phyloP scores from a whole-genome alignment of 2,329 filamentous ascomycete species.

The Clarireedia sp. region DNA sequence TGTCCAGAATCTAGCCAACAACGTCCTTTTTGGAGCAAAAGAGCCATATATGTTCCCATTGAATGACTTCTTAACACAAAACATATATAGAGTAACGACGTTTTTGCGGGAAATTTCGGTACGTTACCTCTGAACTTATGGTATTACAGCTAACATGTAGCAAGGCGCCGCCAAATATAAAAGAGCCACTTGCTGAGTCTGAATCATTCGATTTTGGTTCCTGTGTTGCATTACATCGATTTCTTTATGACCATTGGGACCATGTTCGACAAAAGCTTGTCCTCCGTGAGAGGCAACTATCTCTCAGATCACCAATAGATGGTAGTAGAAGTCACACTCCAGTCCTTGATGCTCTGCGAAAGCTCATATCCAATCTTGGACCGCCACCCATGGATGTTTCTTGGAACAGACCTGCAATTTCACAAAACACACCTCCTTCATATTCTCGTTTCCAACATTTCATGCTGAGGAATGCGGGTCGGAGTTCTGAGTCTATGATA shows the following conservation, averaged over 20 bases:
- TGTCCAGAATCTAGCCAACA: constrained; percentile 64
- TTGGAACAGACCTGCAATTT: constrained; percentile 61
- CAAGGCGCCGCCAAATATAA: constrained; percentile 40
- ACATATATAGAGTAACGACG: constrained; percentile 59
- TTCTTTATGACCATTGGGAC: constrained; percentile 66
- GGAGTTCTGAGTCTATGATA: constrained; percentile 55
- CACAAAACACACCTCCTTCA: constrained; percentile 51
- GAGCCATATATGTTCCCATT: constrained; percentile 66
- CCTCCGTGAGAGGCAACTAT: constrained; percentile 49
- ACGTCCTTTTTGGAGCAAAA: constrained; percentile 63
- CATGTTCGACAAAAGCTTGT: constrained; percentile 57
- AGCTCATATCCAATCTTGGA: constrained; percentile 57
- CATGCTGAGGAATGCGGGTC: constrained; percentile 62
- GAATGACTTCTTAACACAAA: constrained; percentile 60
- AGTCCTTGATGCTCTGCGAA: constrained; percentile 51
- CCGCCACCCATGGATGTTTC: constrained; percentile 61
- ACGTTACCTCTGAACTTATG: constrained; percentile 23
- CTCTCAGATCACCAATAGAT: constrained; percentile 47
- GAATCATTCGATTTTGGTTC: constrained; percentile 62
- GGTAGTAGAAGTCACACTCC: constrained; percentile 44
- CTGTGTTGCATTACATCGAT: constrained; percentile 61
- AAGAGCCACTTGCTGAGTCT: constrained; percentile 35
- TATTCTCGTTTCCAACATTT: constrained; percentile 67
- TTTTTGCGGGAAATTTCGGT: constrained; percentile 63
- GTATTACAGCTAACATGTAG: constrained; percentile 8